These are phyloP conservation scores for Garcia nutans DNA, from an alignment of 345 rosid species.

Conservation along the genomic window DNA sequence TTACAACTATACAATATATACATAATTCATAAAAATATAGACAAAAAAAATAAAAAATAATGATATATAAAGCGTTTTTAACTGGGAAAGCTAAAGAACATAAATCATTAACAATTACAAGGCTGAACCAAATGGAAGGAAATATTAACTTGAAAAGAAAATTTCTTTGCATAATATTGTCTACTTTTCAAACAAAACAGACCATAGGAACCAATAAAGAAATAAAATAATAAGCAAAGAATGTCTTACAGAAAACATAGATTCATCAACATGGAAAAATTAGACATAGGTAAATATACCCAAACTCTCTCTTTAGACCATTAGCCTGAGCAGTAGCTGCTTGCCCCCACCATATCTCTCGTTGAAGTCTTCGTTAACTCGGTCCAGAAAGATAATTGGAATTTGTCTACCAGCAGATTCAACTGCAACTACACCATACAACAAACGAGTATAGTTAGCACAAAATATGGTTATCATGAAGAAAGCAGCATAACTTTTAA, in stretches of 20 bases:
- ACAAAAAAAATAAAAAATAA: too few relatives aligned
- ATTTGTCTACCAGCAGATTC: constrained; percentile 87
- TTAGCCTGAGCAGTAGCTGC: constrained; percentile 76
- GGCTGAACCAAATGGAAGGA: too few relatives aligned
- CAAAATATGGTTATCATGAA: background rate
- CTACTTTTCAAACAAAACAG: too few relatives aligned
- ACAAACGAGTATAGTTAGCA: background rate
- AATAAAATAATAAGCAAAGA: background rate
- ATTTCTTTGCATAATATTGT: too few relatives aligned
- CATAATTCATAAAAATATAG: too few relatives aligned
- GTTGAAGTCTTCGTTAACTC: constrained; percentile 86
- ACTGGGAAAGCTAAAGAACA: too few relatives aligned
- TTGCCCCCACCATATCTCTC: constrained; percentile 85
- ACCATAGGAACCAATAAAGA: too few relatives aligned
- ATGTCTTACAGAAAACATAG: background rate
- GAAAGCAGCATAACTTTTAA: background rate
- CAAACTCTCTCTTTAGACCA: constrained; percentile 76
- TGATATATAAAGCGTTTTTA: too few relatives aligned
- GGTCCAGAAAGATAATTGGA: constrained; percentile 87
- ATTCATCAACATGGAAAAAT: too few relatives aligned
- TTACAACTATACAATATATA: too few relatives aligned
- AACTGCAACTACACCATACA: constrained; percentile 61
- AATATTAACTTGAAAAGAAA: too few relatives aligned
- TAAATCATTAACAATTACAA: too few relatives aligned
- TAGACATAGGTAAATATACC: constrained; percentile 34